Base-by-base conservation (phyloP, 2,329 filamentous ascomycete genomes). In the Pestalotiopsis sp. region DNA sequence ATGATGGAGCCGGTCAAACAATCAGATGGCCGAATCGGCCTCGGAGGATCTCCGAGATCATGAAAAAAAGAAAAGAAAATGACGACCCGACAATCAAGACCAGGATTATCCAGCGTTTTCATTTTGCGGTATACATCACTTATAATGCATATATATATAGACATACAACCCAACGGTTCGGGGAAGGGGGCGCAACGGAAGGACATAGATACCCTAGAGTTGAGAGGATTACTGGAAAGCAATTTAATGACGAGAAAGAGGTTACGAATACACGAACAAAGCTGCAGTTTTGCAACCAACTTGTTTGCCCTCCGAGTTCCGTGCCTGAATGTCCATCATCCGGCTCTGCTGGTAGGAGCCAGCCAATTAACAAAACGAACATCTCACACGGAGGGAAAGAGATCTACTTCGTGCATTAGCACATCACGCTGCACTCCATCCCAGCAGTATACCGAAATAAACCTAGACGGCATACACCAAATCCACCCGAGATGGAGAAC, bases 11-110 rank as follows among this genome's bases (percentile, higher is more conserved):
- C 64, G 7, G 38, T 59, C 14, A 38, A n/a, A 11, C 64, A 40
- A 10, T 48, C 52, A 10, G 64, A 66, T 20, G 35, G 64, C n/a
- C n/a, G 55, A 48, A 38, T 66, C 13, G 64, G 64, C 38, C 39
- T 66, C 14, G 52, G 64, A 40, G 52, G 64, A 40, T 59, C 64
- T 20, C 64, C 14, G 4, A 26, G 55, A 17, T 48, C n/a, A 56
- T 17, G 14, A 35, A 17, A 26, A 9, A 22, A 22, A 58, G n/a
- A n/a, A n/a, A n/a, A n/a, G 6, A 2, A 26, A 58, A 13, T 10
- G 26, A 26, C 55, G 11, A 35, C 22, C 13, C 20, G 11, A 58
- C 14, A 61, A 58, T 24, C 22, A 17, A 58, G 56, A 26, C 9
- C 26, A 6, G 26, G n/a, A 35, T 58, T 6, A 26, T 13, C 14